Base-by-base conservation (phyloP, 352 stramenopile species). In the Globisporangium iwayamae region DNA sequence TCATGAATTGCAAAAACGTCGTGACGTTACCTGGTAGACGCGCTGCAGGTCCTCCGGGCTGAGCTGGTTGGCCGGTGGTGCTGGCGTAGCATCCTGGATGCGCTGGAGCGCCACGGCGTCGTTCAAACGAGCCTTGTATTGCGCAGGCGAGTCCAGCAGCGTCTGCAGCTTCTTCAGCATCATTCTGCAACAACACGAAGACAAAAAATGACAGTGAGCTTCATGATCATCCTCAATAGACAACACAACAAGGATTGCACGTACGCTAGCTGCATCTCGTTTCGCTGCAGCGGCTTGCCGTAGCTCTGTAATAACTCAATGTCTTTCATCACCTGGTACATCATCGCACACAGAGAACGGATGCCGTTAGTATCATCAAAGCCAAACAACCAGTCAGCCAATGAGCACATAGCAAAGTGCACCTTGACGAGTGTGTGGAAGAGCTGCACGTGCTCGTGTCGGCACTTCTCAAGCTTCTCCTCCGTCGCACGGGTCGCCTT, bases 71-170 rank as follows among this genome's bases (percentile, higher is more conserved):
- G 75, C 70, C 0, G 72, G 62, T 41, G 71, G 56, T 5, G 53
- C n/a, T 4, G 75, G 69, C 0, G 80, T 57, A n/a, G 73, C 56
- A 47, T 88, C 81, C 41, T 93, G 83, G 47, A 93, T 76, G 34
- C 77, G 74, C 63, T 93, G 82, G 10, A 93, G 71, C 25, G 87
- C 78, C 43, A 92, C 81, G 3, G 75, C 77, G 45, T 96, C 85
- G 57, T 93, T 90, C 34, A 96, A 66, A 38, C 86, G 87, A 0
- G 87, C 87, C 68, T 96, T 96, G 81, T 93, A 96, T 56, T 96
- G 87, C 1, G 74, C 83, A n/a, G 85, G 85, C 20, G 85, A 79
- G 67, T 96, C 76, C 56, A 96, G 67, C 60, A 94, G 65, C 51
- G 71, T 83, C 61, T 94, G 83, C 3, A 96, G 72, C 66, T 94